Evolutionary conservation across 805 yeast species (phyloP).

Genomic region (Wickerhamomyces subpelliculosus): DNA sequence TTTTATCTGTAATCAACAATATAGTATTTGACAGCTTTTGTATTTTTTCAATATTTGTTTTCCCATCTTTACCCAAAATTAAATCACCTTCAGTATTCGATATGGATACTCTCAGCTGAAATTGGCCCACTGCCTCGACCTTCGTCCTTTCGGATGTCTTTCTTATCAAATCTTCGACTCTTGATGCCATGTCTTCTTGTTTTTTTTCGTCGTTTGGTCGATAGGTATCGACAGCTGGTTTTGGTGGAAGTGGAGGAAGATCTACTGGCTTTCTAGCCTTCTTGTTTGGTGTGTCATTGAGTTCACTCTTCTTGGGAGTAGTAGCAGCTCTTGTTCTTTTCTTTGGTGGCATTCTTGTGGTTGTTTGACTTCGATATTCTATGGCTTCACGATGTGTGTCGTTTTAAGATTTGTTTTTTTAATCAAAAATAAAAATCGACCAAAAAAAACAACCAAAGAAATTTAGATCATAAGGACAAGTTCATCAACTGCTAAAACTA

Average conservation of each 20-base stretch:
- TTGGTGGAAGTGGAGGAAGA: not conserved
- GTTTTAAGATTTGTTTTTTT: no score
- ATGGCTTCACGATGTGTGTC: no score
- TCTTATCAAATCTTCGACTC: not conserved
- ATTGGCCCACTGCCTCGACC: not conserved
- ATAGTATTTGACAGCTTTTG: slow-evolving; percentile 3
- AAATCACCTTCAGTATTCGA: slow-evolving; percentile 10
- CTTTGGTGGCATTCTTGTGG: slow-evolving; percentile 4
- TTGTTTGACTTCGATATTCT: no score
- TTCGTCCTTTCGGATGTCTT: not conserved
- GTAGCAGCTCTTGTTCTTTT: slow-evolving; percentile 4
- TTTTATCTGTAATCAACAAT: slow-evolving; percentile 3
- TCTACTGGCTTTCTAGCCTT: not conserved
- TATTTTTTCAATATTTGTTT: slow-evolving; percentile 1
- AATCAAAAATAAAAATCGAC: no score
- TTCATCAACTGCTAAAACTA: no score
- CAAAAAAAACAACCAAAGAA: no score
- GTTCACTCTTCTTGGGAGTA: not conserved
- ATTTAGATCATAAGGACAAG: no score
- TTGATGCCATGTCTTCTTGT: not conserved
- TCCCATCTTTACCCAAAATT: slow-evolving; percentile 3
- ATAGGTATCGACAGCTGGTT: slow-evolving; percentile 6
- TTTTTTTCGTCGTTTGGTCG: slow-evolving; percentile 2
- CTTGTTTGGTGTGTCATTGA: not conserved
- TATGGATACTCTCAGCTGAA: slow-evolving; percentile 4